Conservation (phyloP, 2,329 filamentous ascomycete species). For the Monilinia laxa region DNA sequence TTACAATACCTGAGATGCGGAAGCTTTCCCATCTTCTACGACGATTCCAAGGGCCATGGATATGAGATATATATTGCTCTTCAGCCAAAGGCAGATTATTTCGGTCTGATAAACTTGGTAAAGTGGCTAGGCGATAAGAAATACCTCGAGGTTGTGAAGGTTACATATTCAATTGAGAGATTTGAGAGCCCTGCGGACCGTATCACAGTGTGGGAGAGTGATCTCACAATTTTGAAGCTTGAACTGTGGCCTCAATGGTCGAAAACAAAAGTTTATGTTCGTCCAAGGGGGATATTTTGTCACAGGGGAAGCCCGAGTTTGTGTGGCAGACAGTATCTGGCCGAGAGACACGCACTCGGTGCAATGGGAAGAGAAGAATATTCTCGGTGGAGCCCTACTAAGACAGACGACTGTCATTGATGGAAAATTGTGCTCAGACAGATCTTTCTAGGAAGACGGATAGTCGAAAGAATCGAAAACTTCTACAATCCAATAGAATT, state of each 20-base stretch:
- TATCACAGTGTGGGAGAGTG: neutral
- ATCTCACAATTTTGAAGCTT: neutral
- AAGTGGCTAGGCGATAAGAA: neutral
- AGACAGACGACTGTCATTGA: neutral
- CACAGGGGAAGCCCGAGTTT: neutral
- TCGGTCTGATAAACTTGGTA: neutral
- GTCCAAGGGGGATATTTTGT: neutral
- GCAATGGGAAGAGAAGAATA: neutral
- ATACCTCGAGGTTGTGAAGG: neutral
- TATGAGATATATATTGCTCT: neutral
- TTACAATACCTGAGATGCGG: neutral
- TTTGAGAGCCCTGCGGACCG: neutral
- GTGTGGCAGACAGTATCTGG: neutral
- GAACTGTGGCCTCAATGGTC: neutral
- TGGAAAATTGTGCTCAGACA: neutral
- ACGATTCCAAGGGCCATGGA: neutral
- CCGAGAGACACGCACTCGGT: neutral
- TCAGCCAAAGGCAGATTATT: neutral
- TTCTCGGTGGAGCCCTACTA: neutral
- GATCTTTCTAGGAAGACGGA: no score
- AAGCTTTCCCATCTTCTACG: neutral
- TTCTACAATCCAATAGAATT: neutral
- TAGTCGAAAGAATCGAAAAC: neutral
- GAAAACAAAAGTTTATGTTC: neutral
- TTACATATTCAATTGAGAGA: neutral